A percentile compares a stretch with the other conserved stretches of the same genome.
These are phyloP conservation scores for Aaosphaeria pasadenensis DNA, from an alignment of 2,329 filamentous ascomycete genomes.

Conservation along the genomic window DNA sequence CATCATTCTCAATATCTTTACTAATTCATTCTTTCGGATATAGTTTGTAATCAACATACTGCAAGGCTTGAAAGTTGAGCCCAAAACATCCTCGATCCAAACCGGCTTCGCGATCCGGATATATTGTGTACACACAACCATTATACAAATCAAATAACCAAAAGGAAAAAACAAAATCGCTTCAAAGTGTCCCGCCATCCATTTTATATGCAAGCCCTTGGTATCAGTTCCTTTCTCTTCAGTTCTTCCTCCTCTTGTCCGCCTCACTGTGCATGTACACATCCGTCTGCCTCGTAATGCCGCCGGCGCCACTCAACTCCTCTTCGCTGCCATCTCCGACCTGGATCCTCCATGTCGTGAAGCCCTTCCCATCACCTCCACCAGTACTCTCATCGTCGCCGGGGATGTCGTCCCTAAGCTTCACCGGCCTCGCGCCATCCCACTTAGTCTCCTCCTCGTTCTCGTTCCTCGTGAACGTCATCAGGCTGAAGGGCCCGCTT, in stretches of 20 bases:
- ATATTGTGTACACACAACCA: neutral
- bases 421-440: conserved; percentile 19
- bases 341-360: conserved; percentile 27
- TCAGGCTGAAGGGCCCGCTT: conserved; percentile 18
- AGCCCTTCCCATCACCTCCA: conserved; percentile 21
- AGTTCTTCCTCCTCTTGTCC: neutral
- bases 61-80: neutral
- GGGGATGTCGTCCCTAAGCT: conserved; percentile 24
- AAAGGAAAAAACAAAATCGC: neutral
- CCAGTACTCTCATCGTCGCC: conserved; percentile 9
- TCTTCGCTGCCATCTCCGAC: conserved; percentile 26
- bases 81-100: too few relatives aligned
- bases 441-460: conserved; percentile 19
- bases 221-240: too few relatives aligned
- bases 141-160: neutral
- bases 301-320: conserved; percentile 11
- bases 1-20: neutral
- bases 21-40: neutral
- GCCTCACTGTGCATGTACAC: conserved; percentile 17
- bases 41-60: neutral
- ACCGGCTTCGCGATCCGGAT: neutral
- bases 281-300: conserved; percentile 26
- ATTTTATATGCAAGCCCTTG: too few relatives aligned
- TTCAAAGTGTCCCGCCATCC: neutral
- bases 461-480: conserved; percentile 20